Percentiles rank a stretch among this genome's conserved stretches.
These are phyloP conservation scores for Capsella rubella DNA, from an alignment of 441 rosid species.

Conservation along the genomic window DNA sequence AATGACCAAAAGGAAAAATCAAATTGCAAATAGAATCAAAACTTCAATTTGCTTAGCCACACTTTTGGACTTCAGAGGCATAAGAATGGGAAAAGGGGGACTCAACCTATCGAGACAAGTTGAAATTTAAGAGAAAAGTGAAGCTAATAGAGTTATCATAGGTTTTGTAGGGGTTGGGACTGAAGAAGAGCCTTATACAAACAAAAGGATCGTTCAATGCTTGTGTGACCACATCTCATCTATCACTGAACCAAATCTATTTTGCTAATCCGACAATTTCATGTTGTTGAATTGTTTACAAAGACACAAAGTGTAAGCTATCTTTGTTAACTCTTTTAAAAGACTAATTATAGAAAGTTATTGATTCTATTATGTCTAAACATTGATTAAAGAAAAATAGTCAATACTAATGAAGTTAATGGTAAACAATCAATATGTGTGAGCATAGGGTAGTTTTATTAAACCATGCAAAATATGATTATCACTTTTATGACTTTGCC, in stretches of 20 bases:
- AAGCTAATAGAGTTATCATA: slow-evolving; percentile 16
- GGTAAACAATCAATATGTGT: too few species aligned
- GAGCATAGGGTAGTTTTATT: neutral
- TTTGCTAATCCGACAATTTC: neutral
- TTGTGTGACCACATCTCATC: slow-evolving; percentile 36
- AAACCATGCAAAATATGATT: neutral
- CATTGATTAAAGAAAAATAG: too few species aligned
- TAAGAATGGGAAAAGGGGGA: slow-evolving; percentile 25
- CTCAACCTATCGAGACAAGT: slow-evolving; percentile 26
- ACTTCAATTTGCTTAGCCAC: slow-evolving; percentile 29
- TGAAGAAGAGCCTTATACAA: slow-evolving; percentile 32
- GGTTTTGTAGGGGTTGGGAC: slow-evolving; percentile 27
- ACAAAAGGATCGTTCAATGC: slow-evolving; percentile 22
- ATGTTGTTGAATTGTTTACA: neutral
- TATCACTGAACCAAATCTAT: slow-evolving; percentile 3
- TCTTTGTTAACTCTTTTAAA: slow-evolving; percentile 1
- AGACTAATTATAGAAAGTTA: too few species aligned
- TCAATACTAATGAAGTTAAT: too few species aligned
- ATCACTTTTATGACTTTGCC: neutral
- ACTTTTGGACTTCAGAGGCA: slow-evolving; percentile 39
- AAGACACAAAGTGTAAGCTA: neutral
- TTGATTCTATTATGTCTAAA: too few species aligned
- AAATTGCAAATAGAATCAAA: slow-evolving; percentile 7
- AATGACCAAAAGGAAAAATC: neutral
- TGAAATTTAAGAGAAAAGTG: slow-evolving; percentile 24